Conservation (phyloP, 169 alveolate species). For the Cryptosporidium viatorum region DNA sequence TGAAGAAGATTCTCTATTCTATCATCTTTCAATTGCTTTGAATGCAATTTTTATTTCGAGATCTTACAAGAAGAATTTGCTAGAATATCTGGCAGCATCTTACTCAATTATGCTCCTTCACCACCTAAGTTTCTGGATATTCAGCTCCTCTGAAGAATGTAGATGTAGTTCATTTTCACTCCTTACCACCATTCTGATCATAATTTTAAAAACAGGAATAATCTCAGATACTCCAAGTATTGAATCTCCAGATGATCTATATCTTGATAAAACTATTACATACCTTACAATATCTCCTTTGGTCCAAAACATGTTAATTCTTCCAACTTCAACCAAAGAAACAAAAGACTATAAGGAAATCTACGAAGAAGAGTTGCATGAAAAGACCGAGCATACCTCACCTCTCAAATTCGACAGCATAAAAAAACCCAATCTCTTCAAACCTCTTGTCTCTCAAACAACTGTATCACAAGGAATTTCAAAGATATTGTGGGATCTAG, state of each 20-base stretch:
- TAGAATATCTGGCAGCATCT: constrained; percentile 11
- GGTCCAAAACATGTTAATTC: constrained; percentile 12
- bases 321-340: constrained; percentile 25
- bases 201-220: constrained; percentile 36
- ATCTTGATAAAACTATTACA: constrained; percentile 19
- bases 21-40: constrained; percentile 51
- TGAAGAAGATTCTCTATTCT: constrained; percentile 37
- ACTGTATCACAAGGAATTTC: neutral
- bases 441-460: neutral
- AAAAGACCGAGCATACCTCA: neutral
- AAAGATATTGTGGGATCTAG: constrained; percentile 4
- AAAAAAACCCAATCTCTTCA: neutral
- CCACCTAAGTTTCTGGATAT: constrained; percentile 47
- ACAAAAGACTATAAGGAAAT: constrained; percentile 14
- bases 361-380: neutral
- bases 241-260: neutral
- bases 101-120: constrained; percentile 22
- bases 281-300: constrained; percentile 1
- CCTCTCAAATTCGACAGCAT: neutral
- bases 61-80: constrained; percentile 10
- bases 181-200: constrained; percentile 10
- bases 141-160: constrained; percentile 52
- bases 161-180: constrained; percentile 53
- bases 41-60: constrained; percentile 60
- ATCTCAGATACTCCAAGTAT: neutral